Evolutionary conservation across 2,329 filamentous ascomycete genomes (phyloP), one percentile per base, ranked within the genome.

Genomic region (Trichoderma harzianum): DNA sequence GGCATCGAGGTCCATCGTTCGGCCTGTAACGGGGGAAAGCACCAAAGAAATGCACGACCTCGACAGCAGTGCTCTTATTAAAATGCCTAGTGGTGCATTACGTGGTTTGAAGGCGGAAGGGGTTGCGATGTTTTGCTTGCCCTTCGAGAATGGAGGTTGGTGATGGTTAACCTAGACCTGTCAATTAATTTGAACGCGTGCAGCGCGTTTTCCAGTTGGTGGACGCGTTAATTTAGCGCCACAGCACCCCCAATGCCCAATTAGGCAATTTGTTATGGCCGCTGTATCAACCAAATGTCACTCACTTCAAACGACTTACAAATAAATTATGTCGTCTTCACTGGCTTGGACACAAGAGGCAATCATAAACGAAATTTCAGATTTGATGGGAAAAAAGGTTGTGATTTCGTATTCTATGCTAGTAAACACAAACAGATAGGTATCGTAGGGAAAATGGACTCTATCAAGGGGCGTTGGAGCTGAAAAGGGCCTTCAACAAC

Each of bases 1-100:
- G 28, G 72, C 73, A 53, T 77, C 75, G 57, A 73, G 68, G 58
- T 79, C 75, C 79, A 81, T 81, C 34, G 43, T 62, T 32, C 21
- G 60, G 36, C 71, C 71, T 7, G 60, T 36, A 60, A 60, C 58
- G 39, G n/a, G 8, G 5, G n/a, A 69, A n/a, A 58, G 16, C 70
- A 26, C 36, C n/a, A 26, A 34, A 24, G 10, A 62, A n/a, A 1
- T 36, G 32, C 21, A 58, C 67, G 34, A 11, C 57, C 12, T 51
- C 11, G 11, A 53, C 21, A 26, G 36, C n/a, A 62, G 28, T 36
- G 43, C 21, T 16, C 2, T 69, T 30, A 36, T 34, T 5, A 70
- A 47, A 43, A 30, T 12, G 30, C 18, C 18, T 3, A 47, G 26
- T 43, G 7, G 32, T 39, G 55, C 69, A 71, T 71, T 30, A 47